Percentiles rank a stretch among this genome's conserved stretches.
Conservation (phyloP, 192 early-diverging fungal species). For the Entomortierella beljakovae region DNA sequence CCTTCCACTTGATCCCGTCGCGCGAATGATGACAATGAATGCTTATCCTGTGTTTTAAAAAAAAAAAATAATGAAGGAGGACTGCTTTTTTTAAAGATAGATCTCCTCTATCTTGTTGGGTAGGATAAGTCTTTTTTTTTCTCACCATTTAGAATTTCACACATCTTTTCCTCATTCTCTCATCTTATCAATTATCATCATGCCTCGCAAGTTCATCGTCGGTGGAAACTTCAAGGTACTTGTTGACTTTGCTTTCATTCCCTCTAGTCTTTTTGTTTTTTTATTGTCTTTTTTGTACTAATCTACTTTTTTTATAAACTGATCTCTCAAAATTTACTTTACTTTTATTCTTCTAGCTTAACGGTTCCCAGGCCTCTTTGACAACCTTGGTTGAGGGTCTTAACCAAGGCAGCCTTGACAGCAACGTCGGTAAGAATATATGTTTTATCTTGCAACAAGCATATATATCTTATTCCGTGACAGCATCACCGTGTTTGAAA, state of each 20-base stretch:
- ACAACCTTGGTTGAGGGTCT: conserved; percentile 81
- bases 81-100: too few species aligned
- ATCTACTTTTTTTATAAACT: neutral
- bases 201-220: conserved; percentile 89
- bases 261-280: too few species aligned
- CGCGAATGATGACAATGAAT: too few species aligned
- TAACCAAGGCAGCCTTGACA: conserved; percentile 75
- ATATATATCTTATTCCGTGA: too few species aligned
- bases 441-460: too few species aligned
- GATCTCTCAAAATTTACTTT: neutral
- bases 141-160: neutral
- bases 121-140: conserved; percentile 9
- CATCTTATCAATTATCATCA: conserved; percentile 41
- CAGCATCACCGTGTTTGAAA: too few species aligned
- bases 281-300: neutral
- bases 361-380: conserved; percentile 84
- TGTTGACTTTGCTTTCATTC: neutral
- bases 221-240: conserved; percentile 68
- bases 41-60: too few species aligned
- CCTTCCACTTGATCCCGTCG: neutral
- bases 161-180: neutral
- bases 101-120: too few species aligned
- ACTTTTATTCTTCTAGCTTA: conserved; percentile 75
- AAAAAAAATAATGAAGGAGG: neutral
- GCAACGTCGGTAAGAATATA: conserved; percentile 79